Evolutionary conservation across 495 filamentous ascomycete species (phyloP), one percentile per base, ranked within the genome.

Genomic region (Lineolata rhizophorae): DNA sequence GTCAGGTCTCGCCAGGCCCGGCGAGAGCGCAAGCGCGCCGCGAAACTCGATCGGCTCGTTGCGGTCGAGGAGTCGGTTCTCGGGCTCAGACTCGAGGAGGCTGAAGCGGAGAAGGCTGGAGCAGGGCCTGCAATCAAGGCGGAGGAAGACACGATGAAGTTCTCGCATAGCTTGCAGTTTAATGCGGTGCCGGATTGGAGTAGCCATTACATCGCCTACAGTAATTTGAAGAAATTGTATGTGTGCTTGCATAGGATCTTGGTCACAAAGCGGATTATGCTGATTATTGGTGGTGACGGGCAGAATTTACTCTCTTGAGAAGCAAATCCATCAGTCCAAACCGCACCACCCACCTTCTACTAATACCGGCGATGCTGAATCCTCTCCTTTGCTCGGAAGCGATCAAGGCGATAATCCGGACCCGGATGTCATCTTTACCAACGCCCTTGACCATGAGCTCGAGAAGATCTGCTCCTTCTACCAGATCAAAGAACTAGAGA

Each of bases 101-200:
- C n/a, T n/a, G n/a, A n/a, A n/a, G n/a, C n/a, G n/a, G n/a, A n/a
- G n/a, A n/a, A n/a, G n/a, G n/a, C n/a, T n/a, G n/a, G n/a, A n/a
- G n/a, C n/a, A n/a, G n/a, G n/a, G n/a, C n/a, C n/a, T n/a, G n/a
- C n/a, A n/a, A n/a, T n/a, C n/a, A n/a, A n/a, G n/a, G n/a, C n/a
- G n/a, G n/a, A n/a, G n/a, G n/a, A n/a, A n/a, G n/a, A 25, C 22
- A 25, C n/a, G 40, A 99, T 99, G 87, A 95, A 94, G 68, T 99
- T 99, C 63, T 94, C 87, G 30, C 87, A 95, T 50, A 95, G 90
- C 55, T 72, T 99, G 41, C 87, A 99, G 58, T 99, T 99, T 57
- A 99, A 99, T 56, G 82, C 87, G 35, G 90, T 99, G 35, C 87
- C 90, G 14, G 87, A 99, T 49, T 99, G 87, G 87, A 94, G 83